phyloP scores from a whole-genome alignment of 768 basidiomycete species.

The Amanita phalloides region DNA sequence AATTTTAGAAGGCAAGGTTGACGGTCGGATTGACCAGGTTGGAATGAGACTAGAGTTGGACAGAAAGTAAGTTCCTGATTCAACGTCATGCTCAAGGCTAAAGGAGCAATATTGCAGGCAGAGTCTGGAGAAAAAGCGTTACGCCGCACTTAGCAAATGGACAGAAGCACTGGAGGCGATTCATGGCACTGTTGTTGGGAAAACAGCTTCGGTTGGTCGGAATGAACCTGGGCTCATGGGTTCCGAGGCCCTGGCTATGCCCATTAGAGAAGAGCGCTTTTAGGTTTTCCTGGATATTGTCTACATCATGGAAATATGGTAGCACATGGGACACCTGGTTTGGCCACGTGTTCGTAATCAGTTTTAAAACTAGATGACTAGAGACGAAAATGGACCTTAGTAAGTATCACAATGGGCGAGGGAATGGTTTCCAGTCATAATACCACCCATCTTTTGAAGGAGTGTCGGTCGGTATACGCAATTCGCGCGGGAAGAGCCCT shows the following conservation, averaged over 20 bases:
- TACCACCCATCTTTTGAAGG: slow-evolving; percentile 77
- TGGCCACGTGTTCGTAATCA: not conserved
- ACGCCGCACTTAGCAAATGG: slow-evolving; percentile 74
- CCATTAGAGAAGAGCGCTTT: slow-evolving; percentile 17
- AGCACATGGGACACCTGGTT: not conserved
- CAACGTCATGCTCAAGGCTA: not conserved
- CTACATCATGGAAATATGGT: not conserved
- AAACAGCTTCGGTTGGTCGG: slow-evolving; percentile 42
- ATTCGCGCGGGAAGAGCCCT: slow-evolving; percentile 81
- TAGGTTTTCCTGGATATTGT: slow-evolving; percentile 15
- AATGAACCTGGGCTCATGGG: slow-evolving; percentile 24
- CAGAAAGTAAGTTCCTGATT: slow-evolving; percentile 44
- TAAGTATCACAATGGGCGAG: slow-evolving; percentile 31
- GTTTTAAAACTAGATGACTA: not conserved
- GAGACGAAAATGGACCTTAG: slow-evolving; percentile 6
- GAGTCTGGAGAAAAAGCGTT: slow-evolving; percentile 80
- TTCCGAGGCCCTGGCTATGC: slow-evolving; percentile 17
- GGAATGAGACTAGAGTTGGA: slow-evolving; percentile 89
- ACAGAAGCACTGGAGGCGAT: slow-evolving; percentile 70
- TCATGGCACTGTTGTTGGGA: slow-evolving; percentile 65
- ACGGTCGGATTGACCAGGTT: slow-evolving; percentile 95
- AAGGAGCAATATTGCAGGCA: slow-evolving; percentile 36
- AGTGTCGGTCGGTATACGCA: slow-evolving; percentile 79
- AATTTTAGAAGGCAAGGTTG: slow-evolving; percentile 94
- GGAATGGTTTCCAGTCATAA: slow-evolving; percentile 72